phyloP scores from a whole-genome alignment of 495 filamentous ascomycete species.

The Aspergillus cavernicola region DNA sequence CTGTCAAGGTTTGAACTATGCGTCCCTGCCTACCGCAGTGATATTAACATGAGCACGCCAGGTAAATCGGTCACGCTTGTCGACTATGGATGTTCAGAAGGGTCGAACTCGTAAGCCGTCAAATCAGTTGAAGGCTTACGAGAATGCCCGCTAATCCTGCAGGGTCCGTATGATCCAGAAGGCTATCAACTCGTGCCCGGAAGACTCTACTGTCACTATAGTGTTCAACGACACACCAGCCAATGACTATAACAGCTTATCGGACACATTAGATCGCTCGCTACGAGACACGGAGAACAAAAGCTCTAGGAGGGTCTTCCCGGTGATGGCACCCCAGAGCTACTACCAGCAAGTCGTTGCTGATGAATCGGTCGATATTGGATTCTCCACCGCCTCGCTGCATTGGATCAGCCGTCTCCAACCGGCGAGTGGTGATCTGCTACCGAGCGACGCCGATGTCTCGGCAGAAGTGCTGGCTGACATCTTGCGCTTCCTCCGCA shows the following conservation, averaged over 20 bases:
- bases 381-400: slow-evolving; percentile 3
- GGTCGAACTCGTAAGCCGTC: slow-evolving; percentile 5
- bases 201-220: neutral
- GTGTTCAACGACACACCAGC: slow-evolving; percentile 9
- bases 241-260: slow-evolving; percentile 6
- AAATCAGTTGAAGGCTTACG: neutral
- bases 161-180: slow-evolving; percentile 5
- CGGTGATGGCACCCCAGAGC: slow-evolving; percentile 3
- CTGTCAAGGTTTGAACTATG: neutral
- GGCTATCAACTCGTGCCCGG: neutral
- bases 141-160: neutral
- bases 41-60: neutral
- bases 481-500: slow-evolving; percentile 1
- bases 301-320: neutral
- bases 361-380: slow-evolving; percentile 1
- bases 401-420: slow-evolving; percentile 9
- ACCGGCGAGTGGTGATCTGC: neutral
- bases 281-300: neutral
- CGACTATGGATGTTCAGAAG: slow-evolving; percentile 9
- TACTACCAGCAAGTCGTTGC: slow-evolving; percentile 5
- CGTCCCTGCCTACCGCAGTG: neutral
- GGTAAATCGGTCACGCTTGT: neutral
- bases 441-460: slow-evolving; percentile 2
- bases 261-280: slow-evolving; percentile 4
- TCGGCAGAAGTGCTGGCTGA: neutral